Evolutionary conservation across 371 early-diverging fungal genomes (phyloP), one percentile per base, ranked within the genome.

Genomic region (Batkoa obscura): DNA sequence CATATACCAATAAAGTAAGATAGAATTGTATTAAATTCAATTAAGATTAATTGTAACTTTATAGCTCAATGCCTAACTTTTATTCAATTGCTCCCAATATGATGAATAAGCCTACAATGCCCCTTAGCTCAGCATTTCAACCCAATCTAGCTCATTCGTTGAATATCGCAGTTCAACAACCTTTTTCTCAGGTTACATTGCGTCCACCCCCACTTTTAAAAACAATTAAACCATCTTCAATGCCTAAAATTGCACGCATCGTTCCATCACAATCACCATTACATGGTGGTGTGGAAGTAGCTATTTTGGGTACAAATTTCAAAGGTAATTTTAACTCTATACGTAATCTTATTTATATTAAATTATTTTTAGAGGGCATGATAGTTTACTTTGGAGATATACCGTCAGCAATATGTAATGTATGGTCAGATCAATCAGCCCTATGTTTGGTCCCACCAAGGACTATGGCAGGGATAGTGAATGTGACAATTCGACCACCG

Each of bases 361-460:
- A 67, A 39, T 57, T 3, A 12, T n/a, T 5, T 45, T 13, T 23
- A 6, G 71, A 73, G 15, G 81, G 78, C 1, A 51, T 80, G 60
- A 77, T 76, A 0, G 70, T 72, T 6, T 66, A 78, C 64, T 80
- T 80, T 65, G 81, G 79, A 23, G 68, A 72, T 12, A 63, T 65
- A 0, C 73, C 76, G 12, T 77, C 79, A 0, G 62, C 74, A 2
- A 72, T 69, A 13, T 71, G 76, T 4, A 77, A 78, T 58, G 77
- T 72, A 52, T 87, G 85, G 86, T 80, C 84, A 15, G 64, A 76
- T 33, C 80, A 76, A 54, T 82, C 86, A 0, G 66, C 90, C 33
- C 78, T 90, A 1, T 91, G 92, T 58, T 72, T 85, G 15, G 64
- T 89, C 33, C 94, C 94, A 2, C 84, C 90, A 2, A 68, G 78